Conservation (phyloP, 1,139 yeast genomes). For the Pneumocystis murina region DNA sequence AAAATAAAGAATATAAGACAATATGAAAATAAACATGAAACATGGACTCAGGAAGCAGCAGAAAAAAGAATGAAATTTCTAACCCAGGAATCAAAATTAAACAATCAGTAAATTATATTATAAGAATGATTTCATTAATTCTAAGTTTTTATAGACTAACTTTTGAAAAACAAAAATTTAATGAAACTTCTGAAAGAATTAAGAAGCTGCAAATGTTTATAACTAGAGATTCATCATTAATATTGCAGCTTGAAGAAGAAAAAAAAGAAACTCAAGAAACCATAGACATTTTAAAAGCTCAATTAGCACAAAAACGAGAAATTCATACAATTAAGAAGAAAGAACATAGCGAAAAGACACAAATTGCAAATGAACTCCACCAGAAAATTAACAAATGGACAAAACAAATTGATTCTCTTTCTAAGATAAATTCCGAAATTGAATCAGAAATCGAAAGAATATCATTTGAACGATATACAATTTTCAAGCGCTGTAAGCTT, state of each 20-base stretch:
- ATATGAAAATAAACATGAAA: conserved; percentile 55
- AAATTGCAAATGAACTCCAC: conserved; percentile 3
- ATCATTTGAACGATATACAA: conserved; percentile 43
- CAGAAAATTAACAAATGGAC: conserved; percentile 1
- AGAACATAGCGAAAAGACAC: not conserved
- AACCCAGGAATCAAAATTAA: conserved; percentile 45
- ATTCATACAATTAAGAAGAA: conserved; percentile 17
- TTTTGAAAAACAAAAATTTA: conserved; percentile 47
- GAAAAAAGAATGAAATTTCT: conserved; percentile 49
- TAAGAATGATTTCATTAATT: not conserved
- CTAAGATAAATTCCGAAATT: conserved; percentile 27
- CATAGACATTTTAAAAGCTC: conserved; percentile 38
- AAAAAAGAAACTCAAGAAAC: conserved; percentile 26
- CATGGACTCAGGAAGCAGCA: conserved; percentile 42
- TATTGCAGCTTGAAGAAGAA: conserved; percentile 23
- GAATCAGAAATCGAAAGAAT: conserved; percentile 44
- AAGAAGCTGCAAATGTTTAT: conserved; percentile 27
- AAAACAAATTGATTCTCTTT: conserved; percentile 8
- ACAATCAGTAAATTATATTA: conserved; percentile 31
- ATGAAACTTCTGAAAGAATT: conserved; percentile 36
- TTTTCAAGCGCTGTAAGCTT: conserved; percentile 60
- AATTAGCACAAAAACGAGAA: conserved; percentile 31
- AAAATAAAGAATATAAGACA: conserved; percentile 42
- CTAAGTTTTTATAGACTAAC: conserved; percentile 22
- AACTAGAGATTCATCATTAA: conserved; percentile 24